Percentiles rank a stretch among this genome's conserved stretches.
Conservation (phyloP, 805 yeast species). For the Kazachstania viticola region DNA sequence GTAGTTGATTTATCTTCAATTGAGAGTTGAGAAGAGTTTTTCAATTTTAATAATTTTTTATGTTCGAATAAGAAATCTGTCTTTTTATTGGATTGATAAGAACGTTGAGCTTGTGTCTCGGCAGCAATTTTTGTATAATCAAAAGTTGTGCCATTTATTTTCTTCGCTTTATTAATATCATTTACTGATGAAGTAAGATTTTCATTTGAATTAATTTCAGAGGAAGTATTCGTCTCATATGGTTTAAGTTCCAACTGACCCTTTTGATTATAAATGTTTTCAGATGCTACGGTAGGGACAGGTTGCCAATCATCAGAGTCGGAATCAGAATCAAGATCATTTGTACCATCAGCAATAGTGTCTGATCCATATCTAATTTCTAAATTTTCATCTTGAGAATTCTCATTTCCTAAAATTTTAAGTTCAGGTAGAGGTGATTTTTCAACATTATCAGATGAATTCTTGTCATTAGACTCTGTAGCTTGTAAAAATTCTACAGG, state of each 20-base stretch:
- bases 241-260: constrained; percentile 48
- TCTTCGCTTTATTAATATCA: constrained; percentile 1
- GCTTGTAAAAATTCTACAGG: background rate
- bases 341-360: too few species aligned
- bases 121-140: constrained; percentile 84
- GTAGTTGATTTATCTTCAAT: constrained; percentile 16
- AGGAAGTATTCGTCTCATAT: constrained; percentile 7
- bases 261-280: constrained; percentile 68
- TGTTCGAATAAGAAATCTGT: constrained; percentile 45
- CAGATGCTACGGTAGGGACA: constrained; percentile 71
- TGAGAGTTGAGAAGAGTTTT: constrained; percentile 2
- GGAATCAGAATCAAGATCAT: constrained; percentile 11
- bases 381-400: background rate
- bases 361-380: background rate
- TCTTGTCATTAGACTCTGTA: background rate
- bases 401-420: background rate
- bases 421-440: background rate
- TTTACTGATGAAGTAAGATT: constrained; percentile 4
- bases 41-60: constrained; percentile 21
- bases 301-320: constrained; percentile 61
- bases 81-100: constrained; percentile 40
- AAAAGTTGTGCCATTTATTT: constrained; percentile 16
- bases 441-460: background rate
- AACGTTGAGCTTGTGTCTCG: constrained; percentile 74
- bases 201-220: constrained; percentile 10